Base-by-base conservation (phyloP, 495 filamentous ascomycete species). In the Talaromyces proteolyticus region DNA sequence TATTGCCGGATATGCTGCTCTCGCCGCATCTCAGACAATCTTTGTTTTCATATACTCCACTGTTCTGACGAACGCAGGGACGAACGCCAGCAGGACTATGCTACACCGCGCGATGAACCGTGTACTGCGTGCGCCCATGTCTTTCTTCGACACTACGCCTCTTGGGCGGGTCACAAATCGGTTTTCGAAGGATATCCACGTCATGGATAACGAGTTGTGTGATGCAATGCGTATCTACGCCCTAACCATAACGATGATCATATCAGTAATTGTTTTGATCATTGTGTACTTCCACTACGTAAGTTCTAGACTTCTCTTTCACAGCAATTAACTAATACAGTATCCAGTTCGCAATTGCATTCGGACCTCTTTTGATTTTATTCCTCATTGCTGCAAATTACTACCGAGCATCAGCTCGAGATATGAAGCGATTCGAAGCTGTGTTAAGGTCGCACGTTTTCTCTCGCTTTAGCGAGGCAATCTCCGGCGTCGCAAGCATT, bases 81-180 rank as follows among this genome's bases (percentile, higher is more conserved):
- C 92, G 0, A 81, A 74, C 8, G 78, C 91, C 5, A 89, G 85
- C 60, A 89, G 84, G 63, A 77, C 75, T n/a, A 89, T 97, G 76
- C 77, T 96, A 38, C 79, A 86, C 10, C 70, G 81, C n/a, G 91
- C 93, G 19, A 87, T 96, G 69, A 76, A 66, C 10, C 80, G 85
- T 39, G 87, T 90, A 1, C 74, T 98, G 37, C 80, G 91, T 42
- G 92, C 93, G 0, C 93, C 93, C 0, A 95, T 97, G 91, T 85
- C 85, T 3, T 97, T 97, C 74, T 96, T 97, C 71, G 93, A 96
- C 56, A 96, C 92, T 0, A 98, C 93, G 0, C 93, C 93, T 1
- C 72, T 96, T 0, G 93, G 93, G n/a, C 84, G 93, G 20, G 96
- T 98, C 61, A 93, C 90, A 7, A 98, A 97, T 61, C 87, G 93